phyloP scores from a whole-genome alignment of 2,329 filamentous ascomycete genomes.

The Penicillium nordicum region DNA sequence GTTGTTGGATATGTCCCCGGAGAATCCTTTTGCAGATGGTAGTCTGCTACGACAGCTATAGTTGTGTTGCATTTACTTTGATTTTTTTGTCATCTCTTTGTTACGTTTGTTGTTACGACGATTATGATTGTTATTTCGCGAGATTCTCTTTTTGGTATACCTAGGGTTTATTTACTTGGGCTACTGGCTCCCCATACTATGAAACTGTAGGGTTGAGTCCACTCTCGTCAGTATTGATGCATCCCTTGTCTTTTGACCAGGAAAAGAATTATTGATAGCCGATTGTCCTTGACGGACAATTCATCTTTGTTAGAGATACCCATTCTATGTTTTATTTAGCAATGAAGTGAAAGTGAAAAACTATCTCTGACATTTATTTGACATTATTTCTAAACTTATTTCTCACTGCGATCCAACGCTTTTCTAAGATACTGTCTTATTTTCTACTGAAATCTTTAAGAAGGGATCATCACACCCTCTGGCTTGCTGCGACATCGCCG shows the following conservation, averaged over 20 bases:
- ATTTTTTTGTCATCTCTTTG: neutral
- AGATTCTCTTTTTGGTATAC: neutral
- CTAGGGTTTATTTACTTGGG: neutral
- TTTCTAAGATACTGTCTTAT: neutral
- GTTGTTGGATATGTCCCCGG: slow-evolving; percentile 42
- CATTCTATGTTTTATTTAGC: neutral
- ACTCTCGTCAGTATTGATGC: neutral
- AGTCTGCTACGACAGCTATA: slow-evolving; percentile 41
- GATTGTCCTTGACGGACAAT: neutral
- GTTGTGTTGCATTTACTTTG: neutral
- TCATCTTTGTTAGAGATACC: slow-evolving; percentile 3
- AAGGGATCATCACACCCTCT: neutral
- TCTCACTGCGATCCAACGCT: neutral
- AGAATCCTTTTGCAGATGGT: slow-evolving; percentile 45
- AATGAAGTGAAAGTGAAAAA: neutral
- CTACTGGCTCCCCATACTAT: neutral
- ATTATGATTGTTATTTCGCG: neutral
- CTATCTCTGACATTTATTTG: neutral
- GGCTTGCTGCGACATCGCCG: neutral
- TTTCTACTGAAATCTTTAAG: neutral
- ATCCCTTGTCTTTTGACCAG: neutral
- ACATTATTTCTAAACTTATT: neutral
- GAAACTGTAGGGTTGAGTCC: neutral
- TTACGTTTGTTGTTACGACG: neutral
- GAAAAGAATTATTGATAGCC: neutral